Base-by-base conservation (phyloP, 176 grass and related monocot species). In the Leersia perrieri region DNA sequence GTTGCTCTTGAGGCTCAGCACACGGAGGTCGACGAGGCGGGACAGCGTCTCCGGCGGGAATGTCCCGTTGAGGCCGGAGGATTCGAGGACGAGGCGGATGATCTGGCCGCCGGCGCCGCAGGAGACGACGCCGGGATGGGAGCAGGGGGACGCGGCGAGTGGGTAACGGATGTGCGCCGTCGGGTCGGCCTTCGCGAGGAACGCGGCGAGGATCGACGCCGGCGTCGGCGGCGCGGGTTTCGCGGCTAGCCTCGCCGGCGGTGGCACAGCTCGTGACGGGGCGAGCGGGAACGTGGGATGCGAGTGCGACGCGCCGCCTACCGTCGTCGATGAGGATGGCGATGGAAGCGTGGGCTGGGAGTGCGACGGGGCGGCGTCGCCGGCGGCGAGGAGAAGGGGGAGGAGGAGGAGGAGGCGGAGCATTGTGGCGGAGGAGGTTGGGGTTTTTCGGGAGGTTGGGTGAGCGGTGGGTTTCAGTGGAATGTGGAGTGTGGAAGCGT, bases 1-100 rank as follows among this genome's bases (percentile, higher is more conserved):
- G 55, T 99, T 99, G 75, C 60, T 53, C 70, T 99, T 95, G 82
- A 99, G 97, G 79, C 97, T 99, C 73, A 99, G 93, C 8, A 99
- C 79, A 38, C 97, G 88, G 65, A 99, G 87, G 41, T 87, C 82
- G 70, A 70, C 65, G 31, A 99, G 88, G 22, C 23, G 31, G 10
- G 79, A 84, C 5, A 99, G 82, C 64, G 93, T 91, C 45, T 38
- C 70, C 0, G 68, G 38, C 9, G 89, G 5, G 33, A 99, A 93
- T 22, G 84, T 89, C 34, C 97, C 97, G 30, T 95, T 93, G 27
- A 99, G 81, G 38, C 72, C 79, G 4, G 63, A 22, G 5, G 70
- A 75, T 45, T 95, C 97, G 53, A 99, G 89, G 6, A 99, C 97
- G 16, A 99, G 71, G 22, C 89, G 97, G 33, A 81, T 86, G 32